phyloP scores from a whole-genome alignment of 441 rosid genomes.

The Populus hybrid region DNA sequence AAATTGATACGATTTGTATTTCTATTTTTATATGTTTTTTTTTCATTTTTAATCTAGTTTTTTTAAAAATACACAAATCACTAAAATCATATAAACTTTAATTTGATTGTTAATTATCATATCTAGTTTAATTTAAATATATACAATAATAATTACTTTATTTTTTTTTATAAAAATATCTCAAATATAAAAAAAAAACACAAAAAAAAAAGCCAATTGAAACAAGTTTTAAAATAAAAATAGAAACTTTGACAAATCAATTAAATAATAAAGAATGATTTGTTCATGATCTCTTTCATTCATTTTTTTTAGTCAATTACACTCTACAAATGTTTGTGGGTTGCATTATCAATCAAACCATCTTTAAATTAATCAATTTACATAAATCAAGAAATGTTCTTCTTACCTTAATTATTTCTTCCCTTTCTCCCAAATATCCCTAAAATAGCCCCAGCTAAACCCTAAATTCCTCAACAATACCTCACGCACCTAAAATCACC shows the following conservation, averaged over 20 bases:
- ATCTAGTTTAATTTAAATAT: too few species aligned
- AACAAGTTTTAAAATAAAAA: not conserved
- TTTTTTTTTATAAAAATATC: too few species aligned
- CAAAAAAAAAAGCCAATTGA: not conserved
- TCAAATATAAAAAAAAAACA: too few species aligned
- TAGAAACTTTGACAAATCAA: not conserved
- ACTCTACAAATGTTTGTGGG: not conserved
- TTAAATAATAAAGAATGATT: not conserved
- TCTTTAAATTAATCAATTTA: not conserved
- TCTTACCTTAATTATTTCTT: not conserved
- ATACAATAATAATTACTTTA: too few species aligned
- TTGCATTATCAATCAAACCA: not conserved
- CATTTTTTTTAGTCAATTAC: not conserved
- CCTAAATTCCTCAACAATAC: too few species aligned
- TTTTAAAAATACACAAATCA: too few species aligned
- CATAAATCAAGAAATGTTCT: not conserved
- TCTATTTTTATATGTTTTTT: too few species aligned
- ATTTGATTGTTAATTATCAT: too few species aligned
- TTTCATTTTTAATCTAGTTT: too few species aligned
- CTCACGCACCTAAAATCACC: too few species aligned
- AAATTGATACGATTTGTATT: too few species aligned
- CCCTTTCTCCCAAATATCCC: not conserved
- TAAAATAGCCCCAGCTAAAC: not conserved
- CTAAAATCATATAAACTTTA: too few species aligned
- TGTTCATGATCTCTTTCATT: not conserved